Base-by-base conservation (phyloP, 257 asterid genomes). In the Linderniella brevidens region DNA sequence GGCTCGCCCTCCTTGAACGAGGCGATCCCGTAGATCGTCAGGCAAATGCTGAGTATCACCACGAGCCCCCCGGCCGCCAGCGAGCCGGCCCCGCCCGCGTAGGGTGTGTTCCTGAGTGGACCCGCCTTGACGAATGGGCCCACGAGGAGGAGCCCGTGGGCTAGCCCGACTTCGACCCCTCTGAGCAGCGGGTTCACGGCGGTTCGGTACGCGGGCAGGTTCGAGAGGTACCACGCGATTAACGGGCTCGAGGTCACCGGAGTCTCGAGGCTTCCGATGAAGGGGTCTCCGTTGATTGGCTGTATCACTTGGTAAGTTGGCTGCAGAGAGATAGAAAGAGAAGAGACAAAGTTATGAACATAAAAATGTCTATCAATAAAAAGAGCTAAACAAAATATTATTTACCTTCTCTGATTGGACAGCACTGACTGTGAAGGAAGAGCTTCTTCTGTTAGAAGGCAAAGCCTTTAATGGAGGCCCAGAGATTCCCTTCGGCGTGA, bases 161-260 rank as follows among this genome's bases (percentile, higher is more conserved):
- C 94, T 13, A 86, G 69, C 6, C 96, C 96, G 2, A 86, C 88
- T 62, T 86, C 96, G 0, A 86, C 66, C 25, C 83, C 86, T 1
- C 80, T 63, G 46, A 77, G 80, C 43, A 76, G 80, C 32, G 86
- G 86, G 65, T 29, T 82, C 37, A 86, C 96, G 0, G 96, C 92
- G 0, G 96, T 86, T 62, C 94, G 49, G 72, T 86, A 86, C 41
- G 72, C 96, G 0, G 69, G 96, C 79, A 87, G 78, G 73, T 87
- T 87, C 64, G 97, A 87, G 8, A 87, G 73, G 80, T 68, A 88
- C 97, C 95, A 88, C 0, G 96, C 99, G 13, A 90, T 72, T 61
- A 90, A 49, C 11, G 99, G 99, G 51, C 99, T 90, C 11, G 99
- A 85, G 12, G 99, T 90, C 14, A 90, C 71, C 0, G 99, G 99